Base-by-base conservation (phyloP, 2,329 filamentous ascomycete species). In the Westerdykella ornata region DNA sequence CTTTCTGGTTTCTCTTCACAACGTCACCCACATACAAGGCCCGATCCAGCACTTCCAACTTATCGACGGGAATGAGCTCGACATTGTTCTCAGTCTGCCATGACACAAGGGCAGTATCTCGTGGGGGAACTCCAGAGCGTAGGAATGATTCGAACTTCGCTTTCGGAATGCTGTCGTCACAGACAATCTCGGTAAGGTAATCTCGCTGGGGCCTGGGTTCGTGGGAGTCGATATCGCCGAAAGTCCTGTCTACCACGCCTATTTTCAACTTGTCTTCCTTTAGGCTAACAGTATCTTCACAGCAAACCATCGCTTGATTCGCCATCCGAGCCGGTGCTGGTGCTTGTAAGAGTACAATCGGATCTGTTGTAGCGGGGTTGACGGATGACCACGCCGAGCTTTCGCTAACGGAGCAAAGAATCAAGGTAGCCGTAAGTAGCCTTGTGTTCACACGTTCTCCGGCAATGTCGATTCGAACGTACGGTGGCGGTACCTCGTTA, bases 1-100 rank as follows among this genome's bases (percentile, higher is more conserved):
- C 69, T 16, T 67, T 67, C 0, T 66, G 59, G 31, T 67, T 63
- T 26, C 67, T 62, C 56, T 77, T 79, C 38, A 80, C 76, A 11
- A 72, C 63, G 49, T 79, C 73, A 18, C 77, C 77, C 13, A 78
- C 69, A 37, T 71, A 67, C 12, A 80, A 59, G 1, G 67, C 62
- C n/a, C 77, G 71, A 57, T 78, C 75, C 20, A 80, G 58, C 16
- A 80, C 62, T 13, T 66, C 61, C 33, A 80, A 62, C 17, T 71
- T 66, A 9, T 68, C 50, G 37, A 67, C 62, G 1, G 61, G 60
- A 19, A 72, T 57, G 14, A 73, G 55, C 42, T 70, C 63, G 2
- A 67, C 62, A 39, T 53, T 59, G 35, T 62, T 60, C 48, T 71
- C 69, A 22, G 50, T 61, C 48, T 70, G 51, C 73, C 73, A 68